phyloP scores from a whole-genome alignment of 2,329 filamentous ascomycete species.

The Nothopassalora personata region DNA sequence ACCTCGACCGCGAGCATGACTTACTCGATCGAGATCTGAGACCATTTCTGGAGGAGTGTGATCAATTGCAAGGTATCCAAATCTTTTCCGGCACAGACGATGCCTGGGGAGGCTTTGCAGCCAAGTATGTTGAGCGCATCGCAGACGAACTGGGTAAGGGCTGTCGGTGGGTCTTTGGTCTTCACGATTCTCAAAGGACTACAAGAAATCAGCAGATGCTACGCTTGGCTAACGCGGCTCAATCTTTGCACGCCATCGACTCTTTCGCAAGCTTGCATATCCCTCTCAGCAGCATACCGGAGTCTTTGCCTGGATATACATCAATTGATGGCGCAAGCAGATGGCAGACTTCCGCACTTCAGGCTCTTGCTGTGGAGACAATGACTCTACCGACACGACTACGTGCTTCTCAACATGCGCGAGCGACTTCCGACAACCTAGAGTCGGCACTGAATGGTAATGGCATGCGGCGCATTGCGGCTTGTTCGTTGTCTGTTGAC shows the following conservation, averaged over 20 bases:
- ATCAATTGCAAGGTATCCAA: slow-evolving; percentile 85
- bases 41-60: slow-evolving; percentile 86
- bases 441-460: slow-evolving; percentile 65
- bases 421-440: slow-evolving; percentile 56
- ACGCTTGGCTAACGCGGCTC: slow-evolving; percentile 67
- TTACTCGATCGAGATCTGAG: slow-evolving; percentile 85
- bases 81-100: slow-evolving; percentile 49
- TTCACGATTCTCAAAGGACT: slow-evolving; percentile 55
- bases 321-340: slow-evolving; percentile 56
- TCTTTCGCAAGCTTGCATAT: slow-evolving; percentile 71
- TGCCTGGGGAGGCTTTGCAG: slow-evolving; percentile 47
- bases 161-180: slow-evolving; percentile 79
- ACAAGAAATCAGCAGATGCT: slow-evolving; percentile 56
- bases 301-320: slow-evolving; percentile 53
- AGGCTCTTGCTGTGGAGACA: slow-evolving; percentile 72
- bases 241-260: slow-evolving; percentile 63
- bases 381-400: slow-evolving; percentile 72
- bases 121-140: slow-evolving; percentile 55
- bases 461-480: slow-evolving; percentile 74
- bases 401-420: slow-evolving; percentile 39
- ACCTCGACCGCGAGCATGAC: slow-evolving; percentile 62
- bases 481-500: slow-evolving; percentile 62
- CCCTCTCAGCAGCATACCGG: slow-evolving; percentile 63
- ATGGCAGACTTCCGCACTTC: slow-evolving; percentile 77
- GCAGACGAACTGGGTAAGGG: slow-evolving; percentile 88